Evolutionary conservation across 176 grass and related monocot genomes (phyloP).

Genomic region (Puya raimondii): DNA sequence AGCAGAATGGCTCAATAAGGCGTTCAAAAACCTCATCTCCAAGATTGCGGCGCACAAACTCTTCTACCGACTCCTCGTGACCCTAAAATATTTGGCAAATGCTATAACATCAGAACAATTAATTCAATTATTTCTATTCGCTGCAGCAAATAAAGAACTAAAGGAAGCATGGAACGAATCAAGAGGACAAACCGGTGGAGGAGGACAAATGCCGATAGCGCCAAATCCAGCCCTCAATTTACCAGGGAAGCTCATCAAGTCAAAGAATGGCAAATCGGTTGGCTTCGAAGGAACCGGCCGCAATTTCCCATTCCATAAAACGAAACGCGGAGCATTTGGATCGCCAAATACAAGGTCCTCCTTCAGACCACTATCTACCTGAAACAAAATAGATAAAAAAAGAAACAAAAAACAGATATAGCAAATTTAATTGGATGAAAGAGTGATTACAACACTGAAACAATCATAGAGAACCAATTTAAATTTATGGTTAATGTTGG

Average conservation of each 20-base stretch:
- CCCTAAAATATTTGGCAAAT: constrained; percentile 81
- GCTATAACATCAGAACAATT: background rate
- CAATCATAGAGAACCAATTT: no score
- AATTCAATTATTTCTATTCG: background rate
- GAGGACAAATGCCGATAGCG: constrained; percentile 64
- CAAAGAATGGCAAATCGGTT: constrained; percentile 69
- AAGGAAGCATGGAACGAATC: background rate
- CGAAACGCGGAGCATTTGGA: constrained; percentile 72
- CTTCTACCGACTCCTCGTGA: constrained; percentile 86
- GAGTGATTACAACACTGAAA: background rate
- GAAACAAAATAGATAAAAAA: background rate
- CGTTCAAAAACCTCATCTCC: constrained; percentile 87
- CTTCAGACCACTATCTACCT: constrained; percentile 78
- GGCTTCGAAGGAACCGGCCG: constrained; percentile 75
- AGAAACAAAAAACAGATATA: background rate
- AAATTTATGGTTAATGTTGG: no score
- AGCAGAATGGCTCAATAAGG: constrained; percentile 92
- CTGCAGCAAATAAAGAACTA: background rate
- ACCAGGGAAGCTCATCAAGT: constrained; percentile 73
- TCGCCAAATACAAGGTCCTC: constrained; percentile 94
- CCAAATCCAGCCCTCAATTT: constrained; percentile 80
- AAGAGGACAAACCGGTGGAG: constrained; percentile 81
- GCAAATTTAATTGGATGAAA: background rate
- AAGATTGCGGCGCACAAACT: constrained; percentile 91
- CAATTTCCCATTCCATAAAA: constrained; percentile 77